phyloP scores from a whole-genome alignment of 371 early-diverging fungal genomes.

The Mucor circinelloides region DNA sequence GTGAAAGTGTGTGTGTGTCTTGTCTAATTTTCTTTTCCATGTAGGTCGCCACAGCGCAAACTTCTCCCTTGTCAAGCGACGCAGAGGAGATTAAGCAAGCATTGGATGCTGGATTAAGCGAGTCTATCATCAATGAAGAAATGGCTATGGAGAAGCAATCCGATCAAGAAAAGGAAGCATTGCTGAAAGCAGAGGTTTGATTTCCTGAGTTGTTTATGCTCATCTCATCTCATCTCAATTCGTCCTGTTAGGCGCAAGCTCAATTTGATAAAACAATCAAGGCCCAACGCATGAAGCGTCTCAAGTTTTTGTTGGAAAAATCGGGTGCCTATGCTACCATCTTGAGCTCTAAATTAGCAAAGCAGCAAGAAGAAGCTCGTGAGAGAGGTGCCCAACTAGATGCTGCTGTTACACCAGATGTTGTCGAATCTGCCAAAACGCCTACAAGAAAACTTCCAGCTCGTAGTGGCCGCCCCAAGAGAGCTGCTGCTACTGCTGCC shows the following conservation, averaged over 20 bases:
- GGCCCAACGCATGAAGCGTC: constrained; percentile 72
- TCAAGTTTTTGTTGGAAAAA: constrained; percentile 80
- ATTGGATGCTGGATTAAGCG: constrained; percentile 26
- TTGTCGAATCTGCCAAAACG: neutral
- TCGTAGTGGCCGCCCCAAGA: neutral
- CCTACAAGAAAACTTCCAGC: neutral
- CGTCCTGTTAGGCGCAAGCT: constrained; percentile 48
- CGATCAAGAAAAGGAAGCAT: constrained; percentile 47
- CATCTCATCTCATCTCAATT: neutral
- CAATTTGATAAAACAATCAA: constrained; percentile 64
- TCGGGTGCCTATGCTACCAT: constrained; percentile 85
- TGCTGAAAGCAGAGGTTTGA: constrained; percentile 52
- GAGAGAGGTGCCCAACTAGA: constrained; percentile 52
- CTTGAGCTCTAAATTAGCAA: constrained; percentile 75
- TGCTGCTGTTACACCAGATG: constrained; percentile 20
- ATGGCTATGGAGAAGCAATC: constrained; percentile 45
- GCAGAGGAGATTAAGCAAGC: constrained; percentile 25
- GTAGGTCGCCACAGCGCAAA: constrained; percentile 11
- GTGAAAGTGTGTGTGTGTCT: neutral
- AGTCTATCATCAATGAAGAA: constrained; percentile 57
- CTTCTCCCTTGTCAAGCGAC: constrained; percentile 24
- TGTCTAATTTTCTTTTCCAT: neutral
- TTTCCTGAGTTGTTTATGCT: neutral
- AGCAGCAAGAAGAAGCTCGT: constrained; percentile 72
- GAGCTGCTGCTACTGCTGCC: neutral